Conservation (phyloP, 306 rosid species). For the Quercus mongolica region DNA sequence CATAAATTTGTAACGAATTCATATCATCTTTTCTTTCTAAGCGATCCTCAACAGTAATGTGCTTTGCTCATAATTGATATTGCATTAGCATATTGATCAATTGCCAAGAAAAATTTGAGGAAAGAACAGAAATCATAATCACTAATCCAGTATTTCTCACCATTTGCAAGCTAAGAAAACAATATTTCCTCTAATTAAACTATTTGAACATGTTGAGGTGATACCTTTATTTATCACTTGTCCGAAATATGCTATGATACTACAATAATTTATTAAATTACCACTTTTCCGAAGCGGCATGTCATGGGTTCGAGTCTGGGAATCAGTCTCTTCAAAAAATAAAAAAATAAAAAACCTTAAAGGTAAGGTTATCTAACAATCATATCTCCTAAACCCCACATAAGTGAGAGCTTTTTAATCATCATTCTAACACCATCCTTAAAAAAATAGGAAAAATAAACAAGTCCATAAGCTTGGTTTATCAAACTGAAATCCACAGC, state of each 20-base stretch:
- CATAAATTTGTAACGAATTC: neutral
- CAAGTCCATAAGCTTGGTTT: neutral
- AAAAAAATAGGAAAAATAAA: neutral
- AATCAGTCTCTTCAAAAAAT: too few relatives aligned
- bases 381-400: too few relatives aligned
- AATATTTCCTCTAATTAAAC: neutral
- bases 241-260: neutral
- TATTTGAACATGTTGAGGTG: neutral
- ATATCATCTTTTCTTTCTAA: neutral
- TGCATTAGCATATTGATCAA: neutral
- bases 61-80: neutral
- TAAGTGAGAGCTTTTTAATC: too few relatives aligned
- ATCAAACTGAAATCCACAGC: neutral
- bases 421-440: neutral
- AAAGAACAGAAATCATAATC: neutral
- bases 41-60: neutral
- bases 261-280: too few relatives aligned
- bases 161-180: neutral
- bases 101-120: neutral
- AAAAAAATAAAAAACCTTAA: too few relatives aligned
- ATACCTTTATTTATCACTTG: neutral
- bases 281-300: too few relatives aligned
- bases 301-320: too few relatives aligned
- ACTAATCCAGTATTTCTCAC: neutral
- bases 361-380: too few relatives aligned